Conservation (phyloP, 2,329 filamentous ascomycete species). For the Sclerotinia glacialis region DNA sequence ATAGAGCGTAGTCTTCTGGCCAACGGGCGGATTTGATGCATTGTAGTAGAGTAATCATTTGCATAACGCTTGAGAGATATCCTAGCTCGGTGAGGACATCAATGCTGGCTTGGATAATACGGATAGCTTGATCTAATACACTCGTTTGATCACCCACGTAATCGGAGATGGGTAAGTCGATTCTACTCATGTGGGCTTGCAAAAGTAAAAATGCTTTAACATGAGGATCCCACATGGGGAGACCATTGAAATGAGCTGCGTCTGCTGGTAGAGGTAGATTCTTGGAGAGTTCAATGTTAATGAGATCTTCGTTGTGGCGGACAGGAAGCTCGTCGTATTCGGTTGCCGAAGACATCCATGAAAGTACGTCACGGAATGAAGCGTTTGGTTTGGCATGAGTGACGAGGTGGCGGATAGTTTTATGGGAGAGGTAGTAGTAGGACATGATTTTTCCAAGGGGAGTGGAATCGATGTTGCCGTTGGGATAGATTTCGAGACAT, state of each 20-base stretch:
- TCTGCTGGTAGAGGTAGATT: constrained; percentile 63
- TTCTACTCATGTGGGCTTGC: constrained; percentile 91
- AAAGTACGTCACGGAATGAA: constrained; percentile 76
- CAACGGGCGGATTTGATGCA: constrained; percentile 90
- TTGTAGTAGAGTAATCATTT: constrained; percentile 84
- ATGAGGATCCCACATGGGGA: constrained; percentile 98
- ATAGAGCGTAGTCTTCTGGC: constrained; percentile 76
- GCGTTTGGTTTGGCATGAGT: constrained; percentile 72
- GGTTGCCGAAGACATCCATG: constrained; percentile 89
- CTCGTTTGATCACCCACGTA: constrained; percentile 91
- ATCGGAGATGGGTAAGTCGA: constrained; percentile 90
- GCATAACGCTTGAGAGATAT: constrained; percentile 69
- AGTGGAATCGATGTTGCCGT: constrained; percentile 86
- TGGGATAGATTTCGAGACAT: constrained; percentile 78
- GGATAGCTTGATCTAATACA: constrained; percentile 92
- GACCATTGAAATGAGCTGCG: constrained; percentile 46
- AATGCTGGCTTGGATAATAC: constrained; percentile 92
- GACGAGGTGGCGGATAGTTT: constrained; percentile 83
- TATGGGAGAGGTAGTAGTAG: constrained; percentile 97
- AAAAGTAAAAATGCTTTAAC: constrained; percentile 93
- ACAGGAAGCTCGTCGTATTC: constrained; percentile 98
- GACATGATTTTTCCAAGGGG: constrained; percentile 97
- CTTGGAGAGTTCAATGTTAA: constrained; percentile 85
- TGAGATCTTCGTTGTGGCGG: constrained; percentile 95
- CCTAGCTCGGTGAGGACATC: constrained; percentile 92